Evolutionary conservation across 441 rosid genomes (phyloP), one percentile per base, ranked within the genome.

Genomic region (Aleurites moluccanus): DNA sequence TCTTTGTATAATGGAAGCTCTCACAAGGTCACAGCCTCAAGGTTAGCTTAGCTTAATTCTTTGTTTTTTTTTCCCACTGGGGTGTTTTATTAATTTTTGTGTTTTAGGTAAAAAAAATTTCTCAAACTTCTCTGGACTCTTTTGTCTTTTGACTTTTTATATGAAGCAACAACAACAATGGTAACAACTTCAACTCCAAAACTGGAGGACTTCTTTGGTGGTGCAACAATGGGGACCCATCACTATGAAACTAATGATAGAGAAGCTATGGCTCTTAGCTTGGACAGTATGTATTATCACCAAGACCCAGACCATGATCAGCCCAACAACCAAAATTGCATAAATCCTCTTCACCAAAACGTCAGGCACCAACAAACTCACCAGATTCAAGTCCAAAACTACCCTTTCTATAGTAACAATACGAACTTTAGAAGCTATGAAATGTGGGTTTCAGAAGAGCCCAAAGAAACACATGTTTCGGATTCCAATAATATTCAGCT

Each of bases 1-100:
- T 68, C 98, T 94, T 75, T 96, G 98, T 82, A 73, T 92, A 40
- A 92, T 92, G 97, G 99, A 92, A 83, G 93, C 96, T 59, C 91
- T 90, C 53, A 77, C 88, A 83, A 85, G 93, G 80, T 85, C 99
- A 72, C 91, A 87, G 23, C 85, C 82, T 73, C 85, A 78, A 73
- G 86, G 90, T 86, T 76, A 79, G 79, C 45, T 20, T 13, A 11
- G 64, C 15, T 73, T 61, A 73, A 60, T 73, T 49, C 9, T 64
- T 75, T 70, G 1, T 6, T 21, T 25, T 71, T 73, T 27, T 5
- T 6, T 9, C 40, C 40, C 5, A 6, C 64, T 72, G 35, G 8
- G 27, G 1, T 10, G 4, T 3, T 16, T n/a, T 18, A 15, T 52
- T 20, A 52, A 16, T 52, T 16, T 18, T 16, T 52, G 20, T 45